phyloP scores from a whole-genome alignment of 2,329 filamentous ascomycete genomes.

The Davidsoniella australis region DNA sequence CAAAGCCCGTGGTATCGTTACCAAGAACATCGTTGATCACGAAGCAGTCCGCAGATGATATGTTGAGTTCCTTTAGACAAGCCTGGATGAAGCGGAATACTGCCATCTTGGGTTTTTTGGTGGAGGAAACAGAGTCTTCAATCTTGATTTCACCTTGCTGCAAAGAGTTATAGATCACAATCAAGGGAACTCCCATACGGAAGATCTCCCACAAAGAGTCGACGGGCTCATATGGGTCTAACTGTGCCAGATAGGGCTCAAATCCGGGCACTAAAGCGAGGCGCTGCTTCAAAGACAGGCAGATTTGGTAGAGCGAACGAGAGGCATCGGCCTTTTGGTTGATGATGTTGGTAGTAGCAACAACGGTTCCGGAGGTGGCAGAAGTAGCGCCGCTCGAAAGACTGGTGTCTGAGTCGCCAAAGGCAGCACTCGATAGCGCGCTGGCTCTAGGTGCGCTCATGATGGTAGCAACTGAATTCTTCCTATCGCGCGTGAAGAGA shows the following conservation, averaged over 20 bases:
- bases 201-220: slow-evolving; percentile 82
- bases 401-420: slow-evolving; percentile 34
- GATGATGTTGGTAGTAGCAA: slow-evolving; percentile 85
- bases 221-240: slow-evolving; percentile 60
- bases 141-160: slow-evolving; percentile 53
- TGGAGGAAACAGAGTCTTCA: slow-evolving; percentile 45
- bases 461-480: slow-evolving; percentile 26
- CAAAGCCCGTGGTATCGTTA: slow-evolving; percentile 90
- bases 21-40: slow-evolving; percentile 83
- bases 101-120: slow-evolving; percentile 69
- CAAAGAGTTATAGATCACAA: slow-evolving; percentile 78
- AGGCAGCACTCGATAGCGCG: slow-evolving; percentile 45
- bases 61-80: slow-evolving; percentile 65
- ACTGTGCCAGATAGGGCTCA: slow-evolving; percentile 53
- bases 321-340: slow-evolving; percentile 90
- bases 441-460: slow-evolving; percentile 41
- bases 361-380: slow-evolving; percentile 39
- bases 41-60: slow-evolving; percentile 71
- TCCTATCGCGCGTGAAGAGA: slow-evolving; percentile 32
- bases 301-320: slow-evolving; percentile 87
- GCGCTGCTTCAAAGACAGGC: slow-evolving; percentile 66
- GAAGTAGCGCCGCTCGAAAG: slow-evolving; percentile 28
- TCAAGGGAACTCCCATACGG: slow-evolving; percentile 63
- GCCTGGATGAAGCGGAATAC: slow-evolving; percentile 87
- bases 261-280: slow-evolving; percentile 74